Evolutionary conservation across 495 filamentous ascomycete species (phyloP).

Genomic region (Trichoderma virens): DNA sequence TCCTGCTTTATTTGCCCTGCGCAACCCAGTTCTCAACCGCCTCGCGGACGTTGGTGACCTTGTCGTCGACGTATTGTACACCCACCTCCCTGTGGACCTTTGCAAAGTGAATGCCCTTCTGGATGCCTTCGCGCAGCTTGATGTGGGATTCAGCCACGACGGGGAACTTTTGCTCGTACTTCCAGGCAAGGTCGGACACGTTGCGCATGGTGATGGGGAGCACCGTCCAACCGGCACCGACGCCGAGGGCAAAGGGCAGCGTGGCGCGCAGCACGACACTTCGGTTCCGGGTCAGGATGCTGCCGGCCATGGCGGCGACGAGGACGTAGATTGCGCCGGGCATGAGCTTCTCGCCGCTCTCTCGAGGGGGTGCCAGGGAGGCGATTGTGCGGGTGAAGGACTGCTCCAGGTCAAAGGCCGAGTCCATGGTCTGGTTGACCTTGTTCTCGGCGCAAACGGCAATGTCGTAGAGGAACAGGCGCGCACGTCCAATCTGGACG

Average conservation of each 20-base stretch:
- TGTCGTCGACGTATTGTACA: constrained; percentile 66
- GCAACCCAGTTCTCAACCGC: constrained; percentile 79
- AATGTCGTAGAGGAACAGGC: constrained; percentile 73
- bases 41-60: constrained; percentile 63
- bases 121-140: constrained; percentile 52
- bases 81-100: constrained; percentile 63
- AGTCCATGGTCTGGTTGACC: constrained; percentile 68
- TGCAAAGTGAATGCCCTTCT: constrained; percentile 60
- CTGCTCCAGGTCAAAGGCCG: constrained; percentile 68
- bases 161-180: constrained; percentile 80
- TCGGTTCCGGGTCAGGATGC: constrained; percentile 78
- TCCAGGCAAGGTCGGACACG: constrained; percentile 74
- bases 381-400: constrained; percentile 81
- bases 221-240: constrained; percentile 65
- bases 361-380: constrained; percentile 72
- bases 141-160: constrained; percentile 71
- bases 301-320: constrained; percentile 85
- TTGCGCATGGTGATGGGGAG: constrained; percentile 78
- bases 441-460: constrained; percentile 63
- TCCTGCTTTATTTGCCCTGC: constrained; percentile 59
- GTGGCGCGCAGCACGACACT: constrained; percentile 67
- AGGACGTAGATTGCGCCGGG: constrained; percentile 85
- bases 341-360: constrained; percentile 74
- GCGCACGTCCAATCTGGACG: constrained; percentile 66
- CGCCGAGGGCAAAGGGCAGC: constrained; percentile 62